Conservation (phyloP, 2,329 filamentous ascomycete species). For the Penicillium sp. region DNA sequence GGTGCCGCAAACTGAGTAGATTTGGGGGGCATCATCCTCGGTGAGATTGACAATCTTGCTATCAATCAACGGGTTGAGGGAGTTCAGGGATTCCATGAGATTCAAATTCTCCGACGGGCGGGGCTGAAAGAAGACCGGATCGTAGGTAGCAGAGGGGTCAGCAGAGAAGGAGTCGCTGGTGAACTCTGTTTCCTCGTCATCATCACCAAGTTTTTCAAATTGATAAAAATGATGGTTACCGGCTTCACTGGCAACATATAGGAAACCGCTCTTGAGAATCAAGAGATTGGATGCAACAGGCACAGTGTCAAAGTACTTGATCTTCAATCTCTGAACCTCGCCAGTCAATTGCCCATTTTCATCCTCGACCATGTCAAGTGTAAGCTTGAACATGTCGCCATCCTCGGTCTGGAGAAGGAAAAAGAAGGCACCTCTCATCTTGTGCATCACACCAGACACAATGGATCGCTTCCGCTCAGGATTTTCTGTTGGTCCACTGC, state of each 20-base stretch:
- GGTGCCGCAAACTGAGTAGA: constrained; percentile 87
- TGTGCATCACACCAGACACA: constrained; percentile 92
- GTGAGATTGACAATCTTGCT: constrained; percentile 89
- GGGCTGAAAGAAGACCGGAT: constrained; percentile 81
- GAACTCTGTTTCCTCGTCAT: constrained; percentile 86
- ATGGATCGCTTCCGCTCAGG: constrained; percentile 85
- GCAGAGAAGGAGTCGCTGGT: constrained; percentile 76
- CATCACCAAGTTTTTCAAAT: constrained; percentile 94
- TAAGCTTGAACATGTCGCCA: constrained; percentile 97
- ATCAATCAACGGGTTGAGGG: constrained; percentile 87
- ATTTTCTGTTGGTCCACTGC: constrained; percentile 85
- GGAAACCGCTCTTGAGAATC: constrained; percentile 91
- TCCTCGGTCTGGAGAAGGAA: constrained; percentile 95
- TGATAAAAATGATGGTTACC: constrained; percentile 96
- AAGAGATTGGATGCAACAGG: constrained; percentile 82
- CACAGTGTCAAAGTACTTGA: constrained; percentile 98
- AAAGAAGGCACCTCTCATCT: constrained; percentile 94
- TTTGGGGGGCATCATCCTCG: constrained; percentile 91
- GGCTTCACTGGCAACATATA: constrained; percentile 88
- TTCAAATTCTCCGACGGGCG: constrained; percentile 76
- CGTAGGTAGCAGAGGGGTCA: constrained; percentile 68
- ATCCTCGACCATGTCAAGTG: constrained; percentile 84
- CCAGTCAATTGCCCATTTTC: constrained; percentile 71
- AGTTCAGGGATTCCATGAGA: constrained; percentile 77
- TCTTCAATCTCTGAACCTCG: constrained; percentile 77